phyloP scores from a whole-genome alignment of 495 filamentous ascomycete species.

The Aspergillus indologenus region DNA sequence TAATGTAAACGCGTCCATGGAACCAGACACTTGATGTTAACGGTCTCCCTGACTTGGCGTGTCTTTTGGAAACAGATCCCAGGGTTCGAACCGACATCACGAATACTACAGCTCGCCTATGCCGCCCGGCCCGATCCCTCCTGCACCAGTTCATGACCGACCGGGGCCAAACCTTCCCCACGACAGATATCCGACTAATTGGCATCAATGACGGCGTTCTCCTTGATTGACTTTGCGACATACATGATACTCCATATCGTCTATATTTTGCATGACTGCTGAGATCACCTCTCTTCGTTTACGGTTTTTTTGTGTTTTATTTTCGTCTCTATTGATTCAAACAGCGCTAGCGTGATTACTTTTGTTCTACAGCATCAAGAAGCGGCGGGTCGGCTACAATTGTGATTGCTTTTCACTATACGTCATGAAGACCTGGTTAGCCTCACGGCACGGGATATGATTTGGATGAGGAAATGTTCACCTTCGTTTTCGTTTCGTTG shows the following conservation, averaged over 20 bases:
- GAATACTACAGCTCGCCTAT: slow-evolving; percentile 13
- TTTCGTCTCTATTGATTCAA: slow-evolving; percentile 23
- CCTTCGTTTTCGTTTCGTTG: slow-evolving; percentile 39
- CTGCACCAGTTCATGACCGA: slow-evolving; percentile 32
- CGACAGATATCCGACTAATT: slow-evolving; percentile 39
- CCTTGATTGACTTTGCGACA: slow-evolving; percentile 41
- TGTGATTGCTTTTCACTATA: slow-evolving; percentile 40
- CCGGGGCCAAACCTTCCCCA: slow-evolving; percentile 21
- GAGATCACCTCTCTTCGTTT: slow-evolving; percentile 27
- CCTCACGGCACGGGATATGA: slow-evolving; percentile 59
- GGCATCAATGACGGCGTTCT: slow-evolving; percentile 53
- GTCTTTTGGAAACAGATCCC: slow-evolving; percentile 26
- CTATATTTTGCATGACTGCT: slow-evolving; percentile 34
- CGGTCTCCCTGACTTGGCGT: slow-evolving; percentile 28
- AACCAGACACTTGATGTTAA: slow-evolving; percentile 27
- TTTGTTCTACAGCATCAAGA: slow-evolving; percentile 43
- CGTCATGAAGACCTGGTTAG: slow-evolving; percentile 56
- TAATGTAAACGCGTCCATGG: slow-evolving; percentile 43
- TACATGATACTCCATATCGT: slow-evolving; percentile 50
- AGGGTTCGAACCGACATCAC: slow-evolving; percentile 18
- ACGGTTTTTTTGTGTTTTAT: slow-evolving; percentile 22
- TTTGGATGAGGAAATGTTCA: slow-evolving; percentile 50
- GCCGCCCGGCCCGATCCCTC: slow-evolving; percentile 15
- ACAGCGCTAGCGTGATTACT: slow-evolving; percentile 39
- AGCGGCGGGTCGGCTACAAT: slow-evolving; percentile 55